phyloP scores from a whole-genome alignment of 257 asterid species.

The Rubia yunnanensis region DNA sequence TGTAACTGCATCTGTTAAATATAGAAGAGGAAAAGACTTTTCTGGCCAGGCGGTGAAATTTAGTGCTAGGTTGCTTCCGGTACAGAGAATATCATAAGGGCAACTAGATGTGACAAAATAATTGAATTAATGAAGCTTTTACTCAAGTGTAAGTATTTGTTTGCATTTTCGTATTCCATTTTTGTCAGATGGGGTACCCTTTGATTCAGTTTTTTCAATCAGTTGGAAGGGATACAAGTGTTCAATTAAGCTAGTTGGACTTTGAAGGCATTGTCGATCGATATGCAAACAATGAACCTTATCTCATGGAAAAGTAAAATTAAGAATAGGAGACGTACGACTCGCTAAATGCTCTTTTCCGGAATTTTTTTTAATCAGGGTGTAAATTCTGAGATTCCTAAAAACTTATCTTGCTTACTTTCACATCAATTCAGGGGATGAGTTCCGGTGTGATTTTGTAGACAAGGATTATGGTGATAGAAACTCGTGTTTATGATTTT shows the following conservation, averaged over 20 bases:
- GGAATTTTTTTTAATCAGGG: constrained; percentile 52
- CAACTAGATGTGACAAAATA: too few species aligned
- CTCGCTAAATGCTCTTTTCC: constrained; percentile 54
- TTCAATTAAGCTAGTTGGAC: constrained; percentile 41
- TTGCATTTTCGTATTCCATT: too few species aligned
- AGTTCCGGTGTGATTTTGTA: constrained; percentile 35
- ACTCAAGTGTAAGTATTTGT: too few species aligned
- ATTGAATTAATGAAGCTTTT: too few species aligned
- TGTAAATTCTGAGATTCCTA: constrained; percentile 47
- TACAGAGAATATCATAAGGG: too few species aligned
- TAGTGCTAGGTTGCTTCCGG: too few species aligned
- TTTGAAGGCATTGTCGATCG: constrained; percentile 39
- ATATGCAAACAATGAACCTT: constrained; percentile 51
- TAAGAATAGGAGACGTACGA: constrained; percentile 76
- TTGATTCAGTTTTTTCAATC: constrained; percentile 74
- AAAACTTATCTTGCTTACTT: constrained; percentile 78
- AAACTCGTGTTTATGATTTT: too few species aligned
- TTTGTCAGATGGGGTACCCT: constrained; percentile 81
- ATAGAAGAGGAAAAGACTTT: too few species aligned
- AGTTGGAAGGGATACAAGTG: constrained; percentile 52
- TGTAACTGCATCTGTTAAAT: too few species aligned
- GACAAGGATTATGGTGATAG: constrained; percentile 29
- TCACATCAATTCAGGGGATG: constrained; percentile 55
- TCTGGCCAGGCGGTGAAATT: too few species aligned
- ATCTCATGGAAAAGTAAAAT: constrained; percentile 36